phyloP scores from a whole-genome alignment of 768 basidiomycete species.

The Bullera alba region DNA sequence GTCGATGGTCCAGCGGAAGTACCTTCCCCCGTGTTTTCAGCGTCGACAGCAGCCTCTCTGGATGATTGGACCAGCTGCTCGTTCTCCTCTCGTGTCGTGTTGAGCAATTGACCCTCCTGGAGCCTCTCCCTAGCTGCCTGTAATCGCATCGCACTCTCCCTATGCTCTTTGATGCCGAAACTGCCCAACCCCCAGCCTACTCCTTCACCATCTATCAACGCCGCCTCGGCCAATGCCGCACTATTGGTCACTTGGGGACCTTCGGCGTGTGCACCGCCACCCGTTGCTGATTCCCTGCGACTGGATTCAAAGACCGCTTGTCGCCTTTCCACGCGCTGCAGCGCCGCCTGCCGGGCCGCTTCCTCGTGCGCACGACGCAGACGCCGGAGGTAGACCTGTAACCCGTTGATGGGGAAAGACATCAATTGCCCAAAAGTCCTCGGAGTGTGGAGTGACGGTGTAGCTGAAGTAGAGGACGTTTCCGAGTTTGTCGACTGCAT shows the following conservation, averaged over 20 bases:
- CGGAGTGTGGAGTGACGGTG: constrained; percentile 37
- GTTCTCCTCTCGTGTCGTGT: background rate
- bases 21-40: background rate
- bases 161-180: constrained; percentile 53
- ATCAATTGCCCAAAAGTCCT: constrained; percentile 27
- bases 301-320: constrained; percentile 28
- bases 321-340: constrained; percentile 27
- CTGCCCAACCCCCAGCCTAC: constrained; percentile 70
- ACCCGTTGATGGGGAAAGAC: constrained; percentile 34
- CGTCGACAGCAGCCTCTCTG: too few relatives aligned
- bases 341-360: constrained; percentile 35
- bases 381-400: constrained; percentile 34
- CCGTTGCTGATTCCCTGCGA: constrained; percentile 58
- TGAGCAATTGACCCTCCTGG: constrained; percentile 31
- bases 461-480: constrained; percentile 33
- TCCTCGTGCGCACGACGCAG: constrained; percentile 40
- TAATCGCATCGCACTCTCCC: constrained; percentile 31
- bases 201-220: constrained; percentile 28
- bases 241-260: background rate
- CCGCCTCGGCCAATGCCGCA: background rate
- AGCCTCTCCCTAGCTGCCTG: constrained; percentile 45
- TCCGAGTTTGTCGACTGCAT: constrained; percentile 23
- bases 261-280: constrained; percentile 46
- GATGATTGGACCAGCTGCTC: background rate
- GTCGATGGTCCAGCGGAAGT: background rate